Base-by-base conservation (phyloP, 2,329 filamentous ascomycete species). In the Penicillium sp. region DNA sequence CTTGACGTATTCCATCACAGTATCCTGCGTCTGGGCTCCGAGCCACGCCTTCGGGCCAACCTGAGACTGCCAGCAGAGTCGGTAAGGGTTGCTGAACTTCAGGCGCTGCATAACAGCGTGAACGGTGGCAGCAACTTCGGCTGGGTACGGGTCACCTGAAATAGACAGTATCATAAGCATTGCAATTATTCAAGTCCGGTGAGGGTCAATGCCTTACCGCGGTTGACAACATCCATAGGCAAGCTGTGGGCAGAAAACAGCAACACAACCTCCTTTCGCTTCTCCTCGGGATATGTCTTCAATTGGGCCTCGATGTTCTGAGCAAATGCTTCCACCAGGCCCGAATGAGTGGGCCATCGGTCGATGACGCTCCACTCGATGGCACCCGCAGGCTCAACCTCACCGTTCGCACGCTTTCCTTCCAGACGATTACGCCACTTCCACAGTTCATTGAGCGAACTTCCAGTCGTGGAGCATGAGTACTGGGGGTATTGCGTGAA, bases 401-500 rank as follows among this genome's bases (percentile, higher is more conserved):
- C 81, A 43, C 80, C 81, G 46, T 81, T 80, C 2, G 79, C 83
- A 46, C 84, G 81, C 76, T 92, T 93, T 42, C 91, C 92, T 77
- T 98, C 93, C 56, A 99, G 80, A 64, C 80, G 84, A 72, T 92
- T 90, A 65, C 93, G 86, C 93, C 93, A 97, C 80, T 96, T 97
- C 95, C 95, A 99, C 38, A 99, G 80, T 80, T 99, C 95, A 72
- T 99, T 99, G 59, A 99, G 80, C 64, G 92, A 97, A 77, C 92
- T 97, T 25, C 95, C 95, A 0, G 95, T 99, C 1, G 95, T 99
- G 22, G 93, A 97, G 80, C 96, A 99, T 22, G 92, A 97, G 79
- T 99, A 99, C 76, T 99, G 95, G 2, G 95, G 95, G 71, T 99
- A 99, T 78, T 99, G 95, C 30, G 94, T 97, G 74, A 99, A 99